Conservation (phyloP, 202 grass and related monocot genomes). For the Alloteropsis angusta region DNA sequence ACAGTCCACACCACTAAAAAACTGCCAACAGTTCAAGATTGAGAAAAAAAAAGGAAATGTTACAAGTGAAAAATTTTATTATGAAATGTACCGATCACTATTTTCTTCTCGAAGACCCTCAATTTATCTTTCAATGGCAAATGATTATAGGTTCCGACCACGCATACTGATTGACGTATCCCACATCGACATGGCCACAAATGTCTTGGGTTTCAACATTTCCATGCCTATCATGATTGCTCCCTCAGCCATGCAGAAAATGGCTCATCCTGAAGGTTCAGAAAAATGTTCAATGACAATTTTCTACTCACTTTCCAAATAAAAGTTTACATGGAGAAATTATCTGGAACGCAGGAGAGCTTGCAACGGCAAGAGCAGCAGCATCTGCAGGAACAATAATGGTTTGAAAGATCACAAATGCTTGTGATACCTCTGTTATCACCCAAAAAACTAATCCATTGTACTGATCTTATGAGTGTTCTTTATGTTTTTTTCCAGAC, state of each 20-base stretch:
- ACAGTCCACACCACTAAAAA: neutral
- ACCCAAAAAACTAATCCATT: neutral
- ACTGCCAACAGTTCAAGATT: neutral
- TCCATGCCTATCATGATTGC: slow-evolving; percentile 99
- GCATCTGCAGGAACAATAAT: slow-evolving; percentile 80
- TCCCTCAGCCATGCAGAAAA: slow-evolving; percentile 92
- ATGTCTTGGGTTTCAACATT: slow-evolving; percentile 69
- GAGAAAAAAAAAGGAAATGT: neutral
- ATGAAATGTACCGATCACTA: neutral
- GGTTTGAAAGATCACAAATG: slow-evolving; percentile 35
- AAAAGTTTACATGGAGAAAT: neutral
- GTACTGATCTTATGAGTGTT: neutral
- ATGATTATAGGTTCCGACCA: slow-evolving; percentile 64
- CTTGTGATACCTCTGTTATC: neutral
- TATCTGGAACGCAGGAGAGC: slow-evolving; percentile 52
- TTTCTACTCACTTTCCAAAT: neutral
- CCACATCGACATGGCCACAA: slow-evolving; percentile 51
- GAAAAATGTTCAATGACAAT: neutral
- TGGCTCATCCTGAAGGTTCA: slow-evolving; percentile 90
- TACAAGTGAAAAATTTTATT: neutral
- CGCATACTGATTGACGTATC: slow-evolving; percentile 75
- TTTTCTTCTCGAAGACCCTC: neutral
- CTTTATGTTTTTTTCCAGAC: slow-evolving; percentile 45
- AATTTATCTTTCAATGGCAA: slow-evolving; percentile 8
- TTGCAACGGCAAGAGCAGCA: slow-evolving; percentile 91